Base-by-base conservation (phyloP, 352 stramenopile genomes). In the Elongisporangium anandrum region DNA sequence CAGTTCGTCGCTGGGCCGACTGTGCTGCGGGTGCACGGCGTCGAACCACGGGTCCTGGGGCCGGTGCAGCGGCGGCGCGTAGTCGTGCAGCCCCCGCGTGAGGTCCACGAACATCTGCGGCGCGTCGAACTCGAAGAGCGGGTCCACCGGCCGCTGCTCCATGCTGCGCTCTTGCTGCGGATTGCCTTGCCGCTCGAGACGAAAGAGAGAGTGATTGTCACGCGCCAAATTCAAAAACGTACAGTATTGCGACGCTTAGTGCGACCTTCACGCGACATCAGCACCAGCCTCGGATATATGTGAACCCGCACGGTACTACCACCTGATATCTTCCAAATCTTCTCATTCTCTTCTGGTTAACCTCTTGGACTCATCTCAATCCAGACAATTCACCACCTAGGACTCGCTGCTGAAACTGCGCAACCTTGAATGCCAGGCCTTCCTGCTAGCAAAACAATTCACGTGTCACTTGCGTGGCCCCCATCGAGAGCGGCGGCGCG, bases 121-220 rank as follows among this genome's bases (percentile, higher is more conserved):
- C 39, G 76, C 80, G 59, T 90, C 83, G 54, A 92, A 92, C 70
- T 88, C 83, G 66, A 90, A 92, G 16, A 88, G 69, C 52, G 72
- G 56, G 63, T 90, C 79, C 10, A 91, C 56, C 52, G 49, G 47
- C 56, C 19, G 41, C 39, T 39, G 41, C 39, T 39, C 48, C 41
- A 47, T 41, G 39, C 20, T 59, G 39, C 29, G n/a, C n/a, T n/a
- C n/a, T n/a, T n/a, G n/a, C n/a, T n/a, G n/a, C n/a, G n/a, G n/a
- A n/a, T 39, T 23, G 34, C 54, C 15, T 16, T 41, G 29, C 29
- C 5, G 1, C 29, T 41, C 5, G 1, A 15, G 5, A 13, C 29
- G 29, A 13, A 41, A 41, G 5, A 41, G 29, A 41, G 29, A 41
- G 29, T 41, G 29, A 41, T 41, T 41, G 29, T 41, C 29, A 41